Base-by-base conservation (phyloP, 2,329 filamentous ascomycete genomes). In the Talaromyces sp. region DNA sequence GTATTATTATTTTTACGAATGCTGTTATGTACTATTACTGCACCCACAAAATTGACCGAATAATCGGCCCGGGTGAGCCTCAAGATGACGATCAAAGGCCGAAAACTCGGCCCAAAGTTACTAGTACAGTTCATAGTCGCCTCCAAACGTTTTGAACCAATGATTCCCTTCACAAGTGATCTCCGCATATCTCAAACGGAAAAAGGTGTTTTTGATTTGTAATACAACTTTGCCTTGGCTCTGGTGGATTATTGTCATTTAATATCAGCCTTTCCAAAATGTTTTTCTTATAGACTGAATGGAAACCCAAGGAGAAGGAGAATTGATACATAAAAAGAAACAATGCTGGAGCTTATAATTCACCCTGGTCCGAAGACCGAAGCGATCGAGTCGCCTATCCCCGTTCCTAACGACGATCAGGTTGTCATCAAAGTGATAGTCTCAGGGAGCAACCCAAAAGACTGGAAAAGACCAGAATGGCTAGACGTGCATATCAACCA, bases 371-470 rank as follows among this genome's bases (percentile, higher is more conserved):
- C 59, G 13, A 55, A 35, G 38, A 57, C 29, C 17, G 38, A 61
- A 31, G 6, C 81, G 52, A 69, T 75, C 10, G 78, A 82, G 50
- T 71, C 70, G 4, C 70, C 74, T 1, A 75, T 80, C 38, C 80
- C 80, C 1, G 68, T 64, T 5, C 77, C 79, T 0, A 43, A 66
- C 13, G 60, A 66, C 0, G 69, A 70, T 58, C 70, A 79, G 55
- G 70, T 78, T 24, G 65, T 80, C 9, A 61, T 61, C 50, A 58
- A 56, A 50, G 60, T 62, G 10, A 41, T 62, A 17, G 56, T 59
- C 4, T 56, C 60, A 8, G 60, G 60, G 21, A 58, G 56, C 13
- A 62, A 62, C 8, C 60, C 60, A n/a, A 62, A 62, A 31, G 60
- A 62, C 19, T 62, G 60, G 60, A 74, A 71, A 59, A n/a, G 64